Base-by-base conservation (phyloP, 2,329 filamentous ascomycete species). In the Madurella fahalii region DNA sequence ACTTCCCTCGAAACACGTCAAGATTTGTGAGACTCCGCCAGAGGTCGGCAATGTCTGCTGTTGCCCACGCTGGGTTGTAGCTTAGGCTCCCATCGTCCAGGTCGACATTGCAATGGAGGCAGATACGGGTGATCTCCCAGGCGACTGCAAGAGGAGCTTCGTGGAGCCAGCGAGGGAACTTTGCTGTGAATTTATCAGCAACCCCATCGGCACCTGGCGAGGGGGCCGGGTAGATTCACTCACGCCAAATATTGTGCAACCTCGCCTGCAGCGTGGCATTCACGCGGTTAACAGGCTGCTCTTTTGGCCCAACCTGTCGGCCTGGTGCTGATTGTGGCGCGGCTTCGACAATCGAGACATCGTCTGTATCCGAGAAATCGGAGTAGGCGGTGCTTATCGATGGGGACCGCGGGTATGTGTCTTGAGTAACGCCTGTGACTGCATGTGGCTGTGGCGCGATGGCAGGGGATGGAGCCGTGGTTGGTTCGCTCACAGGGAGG, bases 71-170 rank as follows among this genome's bases (percentile, higher is more conserved):
- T 1, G 72, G 64, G 2, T 72, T 62, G 49, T 80, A 75, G 0
- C 54, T 40, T 3, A 77, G 40, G 2, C 68, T 59, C 9, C 72
- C 61, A 1, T 69, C 59, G 1, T 68, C 61, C 2, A 76, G 61
- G 30, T 75, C 66, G 2, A 80, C 69, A 0, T 64, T 64, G 54
- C 78, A 81, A 40, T 77, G 69, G 0, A 75, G 60, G 0, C 76
- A 74, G 16, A 77, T 72, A 11, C 80, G 72, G 0, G 74, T 72
- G 0, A 80, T 63, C 53, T 83, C 80, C 80, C 80, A 83, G 4
- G 74, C 61, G 5, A 82, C 69, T 2, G 73, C 71, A 2, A 82
- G 67, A 0, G 80, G 77, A 0, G 77, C 78, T 0, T 68, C 49
- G 2, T 71, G 69, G 4, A 80, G 66, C 50, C 69, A 70, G 0